A percentile compares a stretch with the other conserved stretches of the same genome.
Conservation (phyloP, 2,329 filamentous ascomycete genomes). For the Paecilomyces fulvus region DNA sequence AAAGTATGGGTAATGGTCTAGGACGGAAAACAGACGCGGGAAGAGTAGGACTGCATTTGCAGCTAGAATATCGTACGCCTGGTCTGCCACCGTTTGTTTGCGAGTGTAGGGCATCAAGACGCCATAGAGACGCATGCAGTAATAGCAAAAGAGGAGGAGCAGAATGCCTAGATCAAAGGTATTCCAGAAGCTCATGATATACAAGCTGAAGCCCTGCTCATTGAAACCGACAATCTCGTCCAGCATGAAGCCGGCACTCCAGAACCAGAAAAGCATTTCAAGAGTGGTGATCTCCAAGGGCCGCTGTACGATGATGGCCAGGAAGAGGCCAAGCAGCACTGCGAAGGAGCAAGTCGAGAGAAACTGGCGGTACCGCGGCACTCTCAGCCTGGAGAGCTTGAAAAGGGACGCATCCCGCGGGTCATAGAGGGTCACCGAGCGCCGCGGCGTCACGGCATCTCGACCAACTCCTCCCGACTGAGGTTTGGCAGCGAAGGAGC, state of each 20-base stretch:
- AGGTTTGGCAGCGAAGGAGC: conserved; percentile 11
- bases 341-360: conserved; percentile 82
- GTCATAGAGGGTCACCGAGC: conserved; percentile 81
- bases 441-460: conserved; percentile 32
- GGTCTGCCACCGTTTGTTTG: conserved; percentile 62
- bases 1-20: conserved; percentile 95
- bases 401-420: conserved; percentile 82
- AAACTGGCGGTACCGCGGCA: conserved; percentile 85
- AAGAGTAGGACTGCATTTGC: conserved; percentile 84
- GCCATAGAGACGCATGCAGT: conserved; percentile 79
- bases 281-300: conserved; percentile 73
- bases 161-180: conserved; percentile 88
- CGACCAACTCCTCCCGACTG: background rate
- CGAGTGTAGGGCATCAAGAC: conserved; percentile 69
- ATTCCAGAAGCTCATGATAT: conserved; percentile 98
- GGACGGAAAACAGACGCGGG: conserved; percentile 80
- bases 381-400: conserved; percentile 81
- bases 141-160: conserved; percentile 77
- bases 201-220: conserved; percentile 90
- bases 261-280: conserved; percentile 92
- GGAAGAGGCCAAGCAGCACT: conserved; percentile 73
- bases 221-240: conserved; percentile 95
- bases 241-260: conserved; percentile 94
- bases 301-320: conserved; percentile 69
- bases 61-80: conserved; percentile 89